These are phyloP conservation scores for Cryphonectria japonica DNA, from an alignment of 2,329 filamentous ascomycete genomes.

Conservation along the genomic window DNA sequence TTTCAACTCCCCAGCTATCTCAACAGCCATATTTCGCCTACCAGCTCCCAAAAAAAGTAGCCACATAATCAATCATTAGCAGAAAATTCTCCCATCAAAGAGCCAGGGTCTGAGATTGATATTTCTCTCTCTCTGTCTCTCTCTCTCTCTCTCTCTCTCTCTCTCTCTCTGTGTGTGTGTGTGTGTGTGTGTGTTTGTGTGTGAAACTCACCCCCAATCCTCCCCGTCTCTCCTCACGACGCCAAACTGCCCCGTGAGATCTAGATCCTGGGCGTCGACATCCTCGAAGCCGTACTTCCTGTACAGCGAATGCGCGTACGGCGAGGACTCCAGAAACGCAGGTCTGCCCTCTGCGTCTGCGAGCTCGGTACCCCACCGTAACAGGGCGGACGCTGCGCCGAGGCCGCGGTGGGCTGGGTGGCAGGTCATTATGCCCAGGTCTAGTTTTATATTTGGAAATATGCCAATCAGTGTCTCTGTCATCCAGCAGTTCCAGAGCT, in stretches of 20 bases:
- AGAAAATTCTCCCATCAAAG: not conserved
- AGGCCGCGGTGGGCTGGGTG: conserved; percentile 32
- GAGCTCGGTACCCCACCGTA: conserved; percentile 34
- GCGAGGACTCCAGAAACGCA: conserved; percentile 36
- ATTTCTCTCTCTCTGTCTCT: not conserved
- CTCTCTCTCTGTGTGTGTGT: too few relatives aligned
- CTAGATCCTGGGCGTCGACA: conserved; percentile 34
- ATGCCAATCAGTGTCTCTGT: not conserved
- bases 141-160: too few relatives aligned
- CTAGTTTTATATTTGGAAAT: not conserved
- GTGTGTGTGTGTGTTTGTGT: too few relatives aligned
- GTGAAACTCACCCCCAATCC: conserved; percentile 4
- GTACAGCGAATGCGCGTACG: conserved; percentile 36
- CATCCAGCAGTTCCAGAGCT: not conserved
- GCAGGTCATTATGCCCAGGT: conserved; percentile 34
- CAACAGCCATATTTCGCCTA: not conserved
- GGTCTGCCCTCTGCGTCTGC: conserved; percentile 36
- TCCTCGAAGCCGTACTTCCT: conserved; percentile 35
- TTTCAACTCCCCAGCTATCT: not conserved
- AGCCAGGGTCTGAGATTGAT: not conserved
- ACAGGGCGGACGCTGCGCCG: conserved; percentile 36
- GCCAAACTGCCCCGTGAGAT: conserved; percentile 32
- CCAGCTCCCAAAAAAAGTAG: not conserved
- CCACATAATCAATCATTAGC: not conserved
- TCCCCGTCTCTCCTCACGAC: not conserved